Percentiles rank a stretch among this genome's conserved stretches.
Conservation (phyloP, 768 basidiomycete species). For the Termitomyces sp. region DNA sequence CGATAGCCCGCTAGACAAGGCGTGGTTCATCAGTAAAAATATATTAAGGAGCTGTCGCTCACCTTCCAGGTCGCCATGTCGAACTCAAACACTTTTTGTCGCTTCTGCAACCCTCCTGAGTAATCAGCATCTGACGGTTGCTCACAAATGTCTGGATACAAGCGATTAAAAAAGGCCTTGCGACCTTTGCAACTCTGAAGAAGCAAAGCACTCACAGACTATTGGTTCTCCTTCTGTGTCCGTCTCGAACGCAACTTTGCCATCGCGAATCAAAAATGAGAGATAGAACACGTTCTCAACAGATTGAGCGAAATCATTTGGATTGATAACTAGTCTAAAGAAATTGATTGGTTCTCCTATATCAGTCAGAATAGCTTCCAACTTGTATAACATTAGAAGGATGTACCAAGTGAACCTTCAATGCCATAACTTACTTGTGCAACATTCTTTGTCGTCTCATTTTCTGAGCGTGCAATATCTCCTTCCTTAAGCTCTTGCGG, state of each 20-base stretch:
- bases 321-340: slow-evolving; percentile 87
- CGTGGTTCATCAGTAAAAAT: not conserved
- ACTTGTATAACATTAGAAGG: slow-evolving; percentile 28
- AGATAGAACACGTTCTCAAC: slow-evolving; percentile 97
- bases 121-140: slow-evolving; percentile 62
- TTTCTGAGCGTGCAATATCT: slow-evolving; percentile 78
- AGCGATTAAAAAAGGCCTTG: not conserved
- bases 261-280: slow-evolving; percentile 88
- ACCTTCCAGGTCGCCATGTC: slow-evolving; percentile 91
- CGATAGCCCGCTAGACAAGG: slow-evolving; percentile 67
- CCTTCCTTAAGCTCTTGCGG: slow-evolving; percentile 82
- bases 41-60: slow-evolving; percentile 13
- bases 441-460: slow-evolving; percentile 90
- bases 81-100: slow-evolving; percentile 88
- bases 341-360: slow-evolving; percentile 58
- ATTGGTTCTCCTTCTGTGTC: slow-evolving; percentile 64
- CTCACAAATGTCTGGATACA: slow-evolving; percentile 51
- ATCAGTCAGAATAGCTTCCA: slow-evolving; percentile 52
- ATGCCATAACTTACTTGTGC: slow-evolving; percentile 42
- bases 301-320: slow-evolving; percentile 84
- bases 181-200: not conserved
- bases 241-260: slow-evolving; percentile 69
- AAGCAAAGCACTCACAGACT: slow-evolving; percentile 50
- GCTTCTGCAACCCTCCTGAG: slow-evolving; percentile 56
- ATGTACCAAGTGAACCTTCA: not conserved